Conservation (phyloP, 129 eudicot species). For the Lonicera japonica region DNA sequence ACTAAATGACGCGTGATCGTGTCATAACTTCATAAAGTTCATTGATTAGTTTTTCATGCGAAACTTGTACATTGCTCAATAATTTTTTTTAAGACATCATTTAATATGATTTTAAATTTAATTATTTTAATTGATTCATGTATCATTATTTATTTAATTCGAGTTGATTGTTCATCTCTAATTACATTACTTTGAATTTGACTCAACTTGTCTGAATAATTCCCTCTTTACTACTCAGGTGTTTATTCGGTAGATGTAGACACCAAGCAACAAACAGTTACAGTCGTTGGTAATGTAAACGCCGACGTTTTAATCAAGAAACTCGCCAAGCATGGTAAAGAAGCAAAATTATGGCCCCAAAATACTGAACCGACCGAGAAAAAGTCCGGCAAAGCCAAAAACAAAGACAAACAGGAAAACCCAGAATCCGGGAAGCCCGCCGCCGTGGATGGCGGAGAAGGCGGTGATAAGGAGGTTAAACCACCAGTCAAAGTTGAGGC, state of each 20-base stretch:
- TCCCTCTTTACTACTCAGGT: conserved; percentile 20
- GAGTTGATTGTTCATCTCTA: not conserved
- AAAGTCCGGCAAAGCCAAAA: conserved; percentile 3
- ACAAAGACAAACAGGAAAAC: conserved; percentile 7
- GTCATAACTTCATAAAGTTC: too few species aligned
- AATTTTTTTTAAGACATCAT: too few species aligned
- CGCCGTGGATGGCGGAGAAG: not conserved
- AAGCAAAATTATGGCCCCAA: conserved; percentile 54
- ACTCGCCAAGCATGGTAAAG: conserved; percentile 45
- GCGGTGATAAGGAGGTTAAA: conserved; percentile 10
- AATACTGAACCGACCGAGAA: conserved; percentile 8
- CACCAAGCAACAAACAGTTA: conserved; percentile 41
- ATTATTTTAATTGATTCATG: too few species aligned
- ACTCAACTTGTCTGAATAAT: not conserved
- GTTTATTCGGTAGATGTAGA: conserved; percentile 43
- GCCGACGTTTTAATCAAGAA: conserved; percentile 40
- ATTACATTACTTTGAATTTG: not conserved
- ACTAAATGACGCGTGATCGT: too few species aligned
- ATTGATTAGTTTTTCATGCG: too few species aligned
- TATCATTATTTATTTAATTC: not conserved
- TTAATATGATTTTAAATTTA: too few species aligned
- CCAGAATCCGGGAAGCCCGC: not conserved
- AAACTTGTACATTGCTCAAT: too few species aligned
- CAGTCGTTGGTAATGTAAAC: conserved; percentile 41
- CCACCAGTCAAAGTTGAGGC: conserved; percentile 7